Conservation (phyloP, 768 basidiomycete genomes). For the Obba rivulosa region DNA sequence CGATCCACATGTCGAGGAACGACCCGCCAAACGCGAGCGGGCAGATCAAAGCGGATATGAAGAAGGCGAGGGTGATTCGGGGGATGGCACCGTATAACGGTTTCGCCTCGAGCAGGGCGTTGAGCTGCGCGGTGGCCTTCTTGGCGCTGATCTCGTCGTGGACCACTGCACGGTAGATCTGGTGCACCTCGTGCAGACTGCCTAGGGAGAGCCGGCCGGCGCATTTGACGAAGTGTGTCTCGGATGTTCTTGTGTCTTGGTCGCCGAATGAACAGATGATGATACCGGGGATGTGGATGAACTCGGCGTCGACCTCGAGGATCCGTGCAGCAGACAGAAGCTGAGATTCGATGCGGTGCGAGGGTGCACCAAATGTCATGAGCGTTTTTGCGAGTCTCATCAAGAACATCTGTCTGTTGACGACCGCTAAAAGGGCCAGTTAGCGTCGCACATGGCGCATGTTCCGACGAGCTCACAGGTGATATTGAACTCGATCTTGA, state of each 20-base stretch:
- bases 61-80: constrained; percentile 65
- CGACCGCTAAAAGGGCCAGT: constrained; percentile 50
- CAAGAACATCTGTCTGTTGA: constrained; percentile 80
- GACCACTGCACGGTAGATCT: constrained; percentile 80
- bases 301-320: constrained; percentile 87
- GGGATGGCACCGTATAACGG: constrained; percentile 59
- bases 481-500: constrained; percentile 71
- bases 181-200: constrained; percentile 77
- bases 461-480: constrained; percentile 43
- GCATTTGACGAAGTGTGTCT: constrained; percentile 86
- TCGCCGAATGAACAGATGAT: constrained; percentile 90
- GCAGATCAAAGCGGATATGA: constrained; percentile 72
- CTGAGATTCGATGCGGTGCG: constrained; percentile 91
- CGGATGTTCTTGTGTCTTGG: constrained; percentile 81
- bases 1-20: constrained; percentile 81
- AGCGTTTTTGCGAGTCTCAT: constrained; percentile 80
- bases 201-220: constrained; percentile 76
- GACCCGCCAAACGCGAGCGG: constrained; percentile 83
- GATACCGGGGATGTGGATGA: constrained; percentile 77
- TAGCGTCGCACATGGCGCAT: background rate
- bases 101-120: constrained; percentile 54
- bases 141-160: constrained; percentile 90
- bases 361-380: constrained; percentile 90
- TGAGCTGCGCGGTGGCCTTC: constrained; percentile 59
- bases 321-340: constrained; percentile 84